Evolutionary conservation across 805 yeast species (phyloP), one percentile per base, ranked within the genome.

Genomic region (Lachancea cidri): DNA sequence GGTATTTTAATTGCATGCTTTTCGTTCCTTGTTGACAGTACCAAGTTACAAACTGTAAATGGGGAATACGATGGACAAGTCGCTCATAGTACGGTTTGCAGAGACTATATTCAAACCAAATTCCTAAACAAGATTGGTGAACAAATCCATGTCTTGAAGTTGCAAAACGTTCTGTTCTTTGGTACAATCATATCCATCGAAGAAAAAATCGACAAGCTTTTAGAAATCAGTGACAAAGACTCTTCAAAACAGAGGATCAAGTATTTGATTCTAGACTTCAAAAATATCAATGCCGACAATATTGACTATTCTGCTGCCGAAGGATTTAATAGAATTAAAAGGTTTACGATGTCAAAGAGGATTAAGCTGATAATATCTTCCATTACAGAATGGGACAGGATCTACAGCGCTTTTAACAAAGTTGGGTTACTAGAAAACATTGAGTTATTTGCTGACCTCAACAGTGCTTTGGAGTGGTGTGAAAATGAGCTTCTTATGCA

Each of bases 251-350:
- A 73, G 40, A 87, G 93, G 19, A 81, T 93, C 52, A 79, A 84
- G 54, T 93, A 81, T 58, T 66, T 93, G 47, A 78, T 93, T 38
- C 60, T 93, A 36, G 98, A 93, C 64, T 81, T 93, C 73, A 81
- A 81, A 50, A 79, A 82, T 29, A 95, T 93, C 22, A 73, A 74
- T 37, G 74, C 84, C 48, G 54, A 62, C 34, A 77, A 77, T 35
- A 78, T 93, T 48, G 98, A 93, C 63, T 93, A 85, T 54, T 84
- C 95, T 35, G 97, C 98, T 0, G 95, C 96, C 7, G 98, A 93
- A 62, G 96, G 97, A 0, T 86, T 93, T 59, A 79, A 88, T 51
- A 72, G 96, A 52, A 83, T 93, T 46, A 79, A 86, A 58, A 82
- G 94, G 47, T 74, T 89, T 53, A 68, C 87, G 14, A 76, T 76